These are phyloP conservation scores for Leccinum griseonigrum DNA, from an alignment of 1,284 basidiomycete species.

Conservation along the genomic window DNA sequence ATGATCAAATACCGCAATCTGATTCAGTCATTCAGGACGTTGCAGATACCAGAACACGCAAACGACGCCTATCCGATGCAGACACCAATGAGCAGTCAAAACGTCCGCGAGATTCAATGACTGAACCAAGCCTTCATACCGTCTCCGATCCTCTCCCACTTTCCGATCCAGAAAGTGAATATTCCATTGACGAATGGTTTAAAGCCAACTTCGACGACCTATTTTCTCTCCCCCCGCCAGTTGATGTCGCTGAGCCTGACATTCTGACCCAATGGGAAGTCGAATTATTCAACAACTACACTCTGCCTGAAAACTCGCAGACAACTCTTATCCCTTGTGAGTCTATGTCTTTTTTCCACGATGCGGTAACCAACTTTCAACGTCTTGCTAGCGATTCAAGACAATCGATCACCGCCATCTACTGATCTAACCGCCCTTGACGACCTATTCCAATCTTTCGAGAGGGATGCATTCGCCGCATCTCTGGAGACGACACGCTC, in stretches of 20 bases:
- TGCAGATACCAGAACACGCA: slow-evolving; percentile 10
- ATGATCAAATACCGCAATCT: not conserved
- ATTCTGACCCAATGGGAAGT: slow-evolving; percentile 16
- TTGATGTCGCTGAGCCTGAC: slow-evolving; percentile 12
- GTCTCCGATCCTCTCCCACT: slow-evolving; percentile 32
- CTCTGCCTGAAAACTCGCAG: slow-evolving; percentile 2
- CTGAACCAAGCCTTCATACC: slow-evolving; percentile 18
- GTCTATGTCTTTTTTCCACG: not conserved
- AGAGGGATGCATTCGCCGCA: not conserved
- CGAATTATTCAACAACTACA: slow-evolving; percentile 22
- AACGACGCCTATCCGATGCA: slow-evolving; percentile 35
- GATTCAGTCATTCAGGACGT: no score
- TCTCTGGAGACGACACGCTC: not conserved
- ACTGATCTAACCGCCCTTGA: slow-evolving; percentile 4
- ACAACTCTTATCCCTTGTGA: not conserved
- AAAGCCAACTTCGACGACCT: slow-evolving; percentile 12
- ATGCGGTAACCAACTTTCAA: not conserved
- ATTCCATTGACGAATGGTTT: slow-evolving; percentile 27
- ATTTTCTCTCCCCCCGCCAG: slow-evolving; percentile 24
- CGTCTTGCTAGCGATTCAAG: slow-evolving; percentile 1
- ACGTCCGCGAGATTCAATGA: slow-evolving; percentile 19
- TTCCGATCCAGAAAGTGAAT: slow-evolving; percentile 4
- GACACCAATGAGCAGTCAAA: slow-evolving; percentile 19
- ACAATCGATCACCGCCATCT: not conserved
- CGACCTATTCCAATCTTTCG: not conserved